Conservation (phyloP, 257 asterid genomes). For the Plantago ovata region DNA sequence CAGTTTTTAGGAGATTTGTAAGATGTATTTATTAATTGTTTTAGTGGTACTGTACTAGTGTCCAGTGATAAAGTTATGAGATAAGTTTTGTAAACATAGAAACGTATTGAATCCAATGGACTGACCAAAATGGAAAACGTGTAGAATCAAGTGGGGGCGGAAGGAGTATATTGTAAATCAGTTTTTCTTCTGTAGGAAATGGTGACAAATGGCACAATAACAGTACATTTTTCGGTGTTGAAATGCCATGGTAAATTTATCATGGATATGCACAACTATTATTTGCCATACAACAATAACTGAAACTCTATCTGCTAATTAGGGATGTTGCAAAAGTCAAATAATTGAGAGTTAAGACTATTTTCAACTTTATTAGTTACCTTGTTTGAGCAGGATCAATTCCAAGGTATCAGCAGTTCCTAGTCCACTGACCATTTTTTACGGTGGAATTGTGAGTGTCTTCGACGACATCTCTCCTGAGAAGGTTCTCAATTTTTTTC, state of each 20-base stretch:
- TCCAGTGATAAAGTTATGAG: no score
- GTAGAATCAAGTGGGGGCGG: no score
- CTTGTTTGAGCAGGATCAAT: conserved; percentile 34
- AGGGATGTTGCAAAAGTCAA: neutral
- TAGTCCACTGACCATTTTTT: conserved; percentile 73
- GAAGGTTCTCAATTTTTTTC: conserved; percentile 41
- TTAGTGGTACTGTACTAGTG: no score
- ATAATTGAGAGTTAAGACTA: neutral
- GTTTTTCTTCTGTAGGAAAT: neutral
- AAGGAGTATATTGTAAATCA: neutral
- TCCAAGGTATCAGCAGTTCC: conserved; percentile 35
- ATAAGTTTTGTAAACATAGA: no score
- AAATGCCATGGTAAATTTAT: neutral
- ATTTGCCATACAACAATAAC: conserved; percentile 2
- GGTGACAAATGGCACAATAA: neutral
- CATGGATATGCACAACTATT: neutral
- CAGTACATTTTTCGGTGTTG: neutral
- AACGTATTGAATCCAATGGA: no score
- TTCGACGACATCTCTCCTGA: conserved; percentile 72
- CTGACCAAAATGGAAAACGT: no score
- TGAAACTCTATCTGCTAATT: neutral
- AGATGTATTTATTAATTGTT: no score
- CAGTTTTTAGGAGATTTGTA: no score
- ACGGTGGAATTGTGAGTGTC: conserved; percentile 65
- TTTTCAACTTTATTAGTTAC: conserved; percentile 1